phyloP scores from a whole-genome alignment of 2,329 filamentous ascomycete species.

The Hypoxylon sp. region DNA sequence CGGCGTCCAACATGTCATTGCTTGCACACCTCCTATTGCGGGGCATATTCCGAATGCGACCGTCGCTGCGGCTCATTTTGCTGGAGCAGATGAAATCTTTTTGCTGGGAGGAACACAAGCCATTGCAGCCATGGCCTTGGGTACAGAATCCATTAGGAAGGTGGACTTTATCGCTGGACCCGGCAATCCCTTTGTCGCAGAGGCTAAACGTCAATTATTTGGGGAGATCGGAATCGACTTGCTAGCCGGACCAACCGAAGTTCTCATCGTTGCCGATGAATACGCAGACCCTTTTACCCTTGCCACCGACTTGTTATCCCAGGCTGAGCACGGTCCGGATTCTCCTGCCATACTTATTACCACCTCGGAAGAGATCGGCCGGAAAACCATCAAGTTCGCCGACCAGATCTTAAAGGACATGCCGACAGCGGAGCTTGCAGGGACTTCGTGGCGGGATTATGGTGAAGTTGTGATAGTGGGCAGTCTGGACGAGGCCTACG shows the following conservation, averaged over 20 bases:
- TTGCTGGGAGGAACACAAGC: constrained; percentile 57
- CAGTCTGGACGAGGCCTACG: constrained; percentile 55
- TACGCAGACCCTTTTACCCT: constrained; percentile 90
- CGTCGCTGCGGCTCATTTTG: constrained; percentile 56
- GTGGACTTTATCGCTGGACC: constrained; percentile 63
- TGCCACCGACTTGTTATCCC: constrained; percentile 89
- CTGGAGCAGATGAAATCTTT: constrained; percentile 38
- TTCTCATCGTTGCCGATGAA: constrained; percentile 86
- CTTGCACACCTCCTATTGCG: constrained; percentile 60
- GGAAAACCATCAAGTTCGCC: constrained; percentile 49
- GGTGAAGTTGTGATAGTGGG: constrained; percentile 57
- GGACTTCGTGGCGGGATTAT: constrained; percentile 54
- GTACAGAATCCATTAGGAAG: constrained; percentile 57
- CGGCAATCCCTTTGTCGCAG: constrained; percentile 63
- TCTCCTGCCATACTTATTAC: constrained; percentile 61
- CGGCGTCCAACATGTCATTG: constrained; percentile 59
- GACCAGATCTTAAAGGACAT: constrained; percentile 52
- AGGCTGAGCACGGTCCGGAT: constrained; percentile 76
- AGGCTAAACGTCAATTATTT: constrained; percentile 62
- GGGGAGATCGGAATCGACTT: constrained; percentile 64
- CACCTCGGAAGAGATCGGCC: constrained; percentile 51
- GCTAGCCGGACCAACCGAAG: constrained; percentile 62
- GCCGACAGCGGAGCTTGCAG: constrained; percentile 54
- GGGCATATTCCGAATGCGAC: constrained; percentile 59
- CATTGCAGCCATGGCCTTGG: constrained; percentile 60